Conservation (phyloP, 306 rosid genomes). For the Sicyos baderoa region DNA sequence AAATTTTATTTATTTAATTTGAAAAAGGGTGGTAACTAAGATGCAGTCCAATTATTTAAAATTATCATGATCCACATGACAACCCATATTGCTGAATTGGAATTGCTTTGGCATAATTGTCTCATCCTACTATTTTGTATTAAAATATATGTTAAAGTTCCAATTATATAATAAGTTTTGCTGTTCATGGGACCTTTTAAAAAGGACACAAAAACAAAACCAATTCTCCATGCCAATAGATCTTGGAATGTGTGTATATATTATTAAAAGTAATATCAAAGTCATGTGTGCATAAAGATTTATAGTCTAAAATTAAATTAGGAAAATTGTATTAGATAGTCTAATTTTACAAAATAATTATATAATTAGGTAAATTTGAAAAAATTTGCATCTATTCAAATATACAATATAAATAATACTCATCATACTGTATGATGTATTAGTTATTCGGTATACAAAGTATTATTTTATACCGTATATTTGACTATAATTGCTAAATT, state of each 20-base stretch:
- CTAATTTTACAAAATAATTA: too few species aligned
- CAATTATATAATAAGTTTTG: neutral
- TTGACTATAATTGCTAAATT: too few species aligned
- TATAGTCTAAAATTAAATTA: too few species aligned
- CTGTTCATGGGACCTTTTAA: slow-evolving; percentile 8
- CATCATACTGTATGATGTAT: too few species aligned
- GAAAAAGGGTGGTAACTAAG: neutral
- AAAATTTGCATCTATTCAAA: too few species aligned
- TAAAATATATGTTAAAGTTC: neutral
- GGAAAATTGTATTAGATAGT: too few species aligned
- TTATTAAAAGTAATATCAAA: neutral
- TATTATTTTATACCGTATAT: too few species aligned
- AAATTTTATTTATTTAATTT: neutral
- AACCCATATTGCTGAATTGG: slow-evolving; percentile 18
- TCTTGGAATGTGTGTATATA: neutral
- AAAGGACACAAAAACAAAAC: neutral
- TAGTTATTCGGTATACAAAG: too few species aligned
- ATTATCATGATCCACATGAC: slow-evolving; percentile 1
- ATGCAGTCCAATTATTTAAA: slow-evolving; percentile 9
- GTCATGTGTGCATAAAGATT: neutral
- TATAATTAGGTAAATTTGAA: too few species aligned
- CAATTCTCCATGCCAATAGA: slow-evolving; percentile 10
- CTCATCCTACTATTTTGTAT: neutral
- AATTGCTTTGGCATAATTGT: slow-evolving; percentile 17
- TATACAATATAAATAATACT: too few species aligned